Evolutionary conservation across 2,329 filamentous ascomycete species (phyloP), one percentile per base, ranked within the genome.

Genomic region (Stemphylium lycopersici): DNA sequence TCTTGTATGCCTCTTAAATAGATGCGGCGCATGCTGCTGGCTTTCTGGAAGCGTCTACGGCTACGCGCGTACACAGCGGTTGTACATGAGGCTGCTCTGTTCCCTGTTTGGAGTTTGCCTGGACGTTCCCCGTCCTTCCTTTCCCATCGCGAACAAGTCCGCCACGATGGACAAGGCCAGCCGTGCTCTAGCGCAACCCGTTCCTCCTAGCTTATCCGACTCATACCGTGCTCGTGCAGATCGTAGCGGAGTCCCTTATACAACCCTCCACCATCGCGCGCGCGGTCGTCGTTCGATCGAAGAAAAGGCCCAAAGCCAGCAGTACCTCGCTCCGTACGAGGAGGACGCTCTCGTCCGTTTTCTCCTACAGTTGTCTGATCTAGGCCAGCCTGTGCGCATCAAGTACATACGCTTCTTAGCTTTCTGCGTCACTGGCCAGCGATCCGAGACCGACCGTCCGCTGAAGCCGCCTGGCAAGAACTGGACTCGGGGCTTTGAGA

Each of bases 291-390:
- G 44, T 18, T 54, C 31, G 16, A 53, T 53, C 7, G 16, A 48
- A 46, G 43, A 53, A 29, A 53, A 53, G 38, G 69, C 61, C 44
- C 20, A 69, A 55, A 31, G 52, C 57, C 49, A 70, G 62, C 63
- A 62, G 26, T 48, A 48, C 45, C 45, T 48, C 3, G 32, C 45
- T n/a, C 36, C 15, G 12, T 36, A 38, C 11, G 65, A 72, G 62
- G 69, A 70, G 62, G 62, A 70, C 42, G 68, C 66, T 22, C 37
- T 71, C 29, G 45, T 40, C 54, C 29, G 62, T 58, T 49, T 32
- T 65, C 34, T 44, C 10, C 34, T 66, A 54, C 55, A 54, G 41
- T 55, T 58, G 57, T 48, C 44, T 54, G 32, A 48, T 45, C 39
- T 63, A 20, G 20, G 20, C 20, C 20, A 20, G 20, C 20, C 20